These are phyloP conservation scores for Pleurotus pulmonarius DNA, from an alignment of 768 basidiomycete genomes.

Conservation along the genomic window DNA sequence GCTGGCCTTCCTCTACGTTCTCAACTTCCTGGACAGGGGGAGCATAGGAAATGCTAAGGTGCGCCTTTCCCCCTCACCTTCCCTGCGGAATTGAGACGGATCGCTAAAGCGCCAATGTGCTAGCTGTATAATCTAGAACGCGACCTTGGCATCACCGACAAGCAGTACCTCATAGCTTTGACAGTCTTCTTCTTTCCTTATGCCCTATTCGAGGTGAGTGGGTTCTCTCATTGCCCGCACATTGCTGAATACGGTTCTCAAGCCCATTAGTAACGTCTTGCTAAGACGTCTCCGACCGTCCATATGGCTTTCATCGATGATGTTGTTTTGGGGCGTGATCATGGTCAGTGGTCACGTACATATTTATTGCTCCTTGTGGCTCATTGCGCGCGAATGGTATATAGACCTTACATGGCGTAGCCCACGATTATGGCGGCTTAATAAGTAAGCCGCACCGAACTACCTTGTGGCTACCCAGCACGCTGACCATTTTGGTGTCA, in stretches of 20 bases:
- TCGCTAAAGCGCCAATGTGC: background rate
- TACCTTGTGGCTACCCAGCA: background rate
- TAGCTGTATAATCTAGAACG: conserved; percentile 58
- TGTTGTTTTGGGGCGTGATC: conserved; percentile 43
- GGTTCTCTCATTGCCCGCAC: conserved; percentile 6
- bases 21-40: conserved; percentile 66
- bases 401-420: conserved; percentile 62
- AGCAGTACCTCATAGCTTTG: conserved; percentile 63
- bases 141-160: conserved; percentile 57
- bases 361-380: too few species aligned
- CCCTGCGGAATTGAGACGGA: background rate
- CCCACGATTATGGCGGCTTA: conserved; percentile 58
- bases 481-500: background rate
- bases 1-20: conserved; percentile 68
- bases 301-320: conserved; percentile 56
- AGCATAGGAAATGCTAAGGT: conserved; percentile 79
- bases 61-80: conserved; percentile 11
- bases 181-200: conserved; percentile 79
- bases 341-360: conserved; percentile 29
- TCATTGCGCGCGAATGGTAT: background rate
- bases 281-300: conserved; percentile 60
- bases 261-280: conserved; percentile 64
- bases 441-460: conserved; percentile 37
- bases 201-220: conserved; percentile 58
- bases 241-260: background rate